Evolutionary conservation across 1,284 basidiomycete genomes (phyloP).

Genomic region (Ceratobasidium sp.): DNA sequence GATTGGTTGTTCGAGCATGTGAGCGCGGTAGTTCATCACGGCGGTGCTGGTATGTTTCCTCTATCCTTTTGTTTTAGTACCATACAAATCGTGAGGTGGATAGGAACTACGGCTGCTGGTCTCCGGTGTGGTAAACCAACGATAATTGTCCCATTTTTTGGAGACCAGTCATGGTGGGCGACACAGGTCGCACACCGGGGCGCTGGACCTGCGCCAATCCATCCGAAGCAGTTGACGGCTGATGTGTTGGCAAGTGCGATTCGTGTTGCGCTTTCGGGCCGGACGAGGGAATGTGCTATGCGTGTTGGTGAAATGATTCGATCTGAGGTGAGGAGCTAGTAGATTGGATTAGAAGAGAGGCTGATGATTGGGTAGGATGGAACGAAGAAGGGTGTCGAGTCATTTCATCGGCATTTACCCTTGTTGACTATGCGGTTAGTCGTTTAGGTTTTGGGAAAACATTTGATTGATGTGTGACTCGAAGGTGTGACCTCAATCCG

Average conservation of each 20-base stretch:
- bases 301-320: conserved; percentile 61
- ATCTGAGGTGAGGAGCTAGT: conserved; percentile 53
- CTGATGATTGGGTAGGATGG: conserved; percentile 53
- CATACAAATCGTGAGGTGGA: conserved; percentile 3
- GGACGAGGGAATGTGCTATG: conserved; percentile 57
- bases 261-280: conserved; percentile 55
- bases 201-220: conserved; percentile 67
- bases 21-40: conserved; percentile 71
- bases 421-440: conserved; percentile 62
- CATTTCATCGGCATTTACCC: conserved; percentile 66
- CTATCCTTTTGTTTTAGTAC: neutral
- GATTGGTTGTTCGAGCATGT: conserved; percentile 75
- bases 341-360: neutral
- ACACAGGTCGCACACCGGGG: conserved; percentile 47
- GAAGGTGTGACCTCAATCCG: conserved; percentile 62
- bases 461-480: neutral
- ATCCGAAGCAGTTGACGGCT: conserved; percentile 59
- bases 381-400: conserved; percentile 58
- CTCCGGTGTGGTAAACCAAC: conserved; percentile 68
- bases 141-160: conserved; percentile 55
- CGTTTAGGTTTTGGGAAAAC: neutral
- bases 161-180: conserved; percentile 45
- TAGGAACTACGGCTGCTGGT: conserved; percentile 68
- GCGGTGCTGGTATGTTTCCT: conserved; percentile 56
- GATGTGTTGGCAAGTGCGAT: conserved; percentile 63